Conservation (phyloP, 2,329 filamentous ascomycete genomes). For the Curvularia sp. region DNA sequence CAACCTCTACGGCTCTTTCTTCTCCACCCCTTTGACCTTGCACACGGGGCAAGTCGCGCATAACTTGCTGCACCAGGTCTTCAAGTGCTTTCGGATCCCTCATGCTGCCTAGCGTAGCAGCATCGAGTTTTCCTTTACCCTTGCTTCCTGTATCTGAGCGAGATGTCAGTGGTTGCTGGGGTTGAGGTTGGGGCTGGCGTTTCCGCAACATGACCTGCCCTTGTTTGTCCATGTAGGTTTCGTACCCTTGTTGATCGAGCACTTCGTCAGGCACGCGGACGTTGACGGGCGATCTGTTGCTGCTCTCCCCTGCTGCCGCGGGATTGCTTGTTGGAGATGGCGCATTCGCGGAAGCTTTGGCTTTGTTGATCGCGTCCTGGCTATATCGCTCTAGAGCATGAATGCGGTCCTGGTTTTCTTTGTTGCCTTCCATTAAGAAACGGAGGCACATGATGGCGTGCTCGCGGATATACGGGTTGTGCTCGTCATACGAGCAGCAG, state of each 20-base stretch:
- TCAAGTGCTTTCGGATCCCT: slow-evolving; percentile 55
- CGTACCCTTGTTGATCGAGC: slow-evolving; percentile 58
- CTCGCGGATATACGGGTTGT: slow-evolving; percentile 94
- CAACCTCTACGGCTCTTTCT: slow-evolving; percentile 47
- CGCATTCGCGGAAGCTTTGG: slow-evolving; percentile 18
- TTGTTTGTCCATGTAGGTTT: slow-evolving; percentile 59
- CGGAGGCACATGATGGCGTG: slow-evolving; percentile 65
- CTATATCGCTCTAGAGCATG: slow-evolving; percentile 62
- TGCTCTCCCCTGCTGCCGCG: slow-evolving; percentile 2
- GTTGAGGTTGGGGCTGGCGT: slow-evolving; percentile 42
- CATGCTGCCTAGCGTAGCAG: slow-evolving; percentile 34
- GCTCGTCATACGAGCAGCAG: slow-evolving; percentile 88
- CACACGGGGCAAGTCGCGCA: slow-evolving; percentile 54
- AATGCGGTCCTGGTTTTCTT: slow-evolving; percentile 75
- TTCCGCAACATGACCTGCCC: slow-evolving; percentile 58
- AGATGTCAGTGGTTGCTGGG: slow-evolving; percentile 15
- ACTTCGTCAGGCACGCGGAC: slow-evolving; percentile 57
- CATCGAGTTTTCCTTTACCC: slow-evolving; percentile 39
- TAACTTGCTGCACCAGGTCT: slow-evolving; percentile 56
- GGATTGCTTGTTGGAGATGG: not conserved
- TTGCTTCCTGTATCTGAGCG: slow-evolving; percentile 17
- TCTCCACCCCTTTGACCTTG: slow-evolving; percentile 51
- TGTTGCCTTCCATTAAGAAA: slow-evolving; percentile 72
- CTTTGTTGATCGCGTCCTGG: slow-evolving; percentile 27
- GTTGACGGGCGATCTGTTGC: slow-evolving; percentile 32